These are phyloP conservation scores for Raddia guianensis DNA, from an alignment of 176 grass and related monocot genomes.

Conservation along the genomic window DNA sequence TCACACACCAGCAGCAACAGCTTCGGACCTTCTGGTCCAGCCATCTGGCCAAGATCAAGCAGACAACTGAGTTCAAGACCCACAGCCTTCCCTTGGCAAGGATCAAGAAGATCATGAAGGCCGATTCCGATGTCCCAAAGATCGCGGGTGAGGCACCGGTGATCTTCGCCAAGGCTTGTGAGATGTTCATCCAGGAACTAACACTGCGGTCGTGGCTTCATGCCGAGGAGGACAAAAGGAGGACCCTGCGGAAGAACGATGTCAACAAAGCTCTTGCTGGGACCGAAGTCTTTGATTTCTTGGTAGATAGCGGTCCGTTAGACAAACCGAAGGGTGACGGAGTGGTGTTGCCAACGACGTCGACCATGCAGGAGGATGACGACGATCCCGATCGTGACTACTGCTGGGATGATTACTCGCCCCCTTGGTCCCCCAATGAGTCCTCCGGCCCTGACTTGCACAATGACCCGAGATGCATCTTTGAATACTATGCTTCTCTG, in stretches of 20 bases:
- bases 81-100: conserved; percentile 24
- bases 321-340: too few relatives aligned
- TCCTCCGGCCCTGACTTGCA: too few relatives aligned
- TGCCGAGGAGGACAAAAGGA: conserved; percentile 31
- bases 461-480: too few relatives aligned
- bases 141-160: neutral
- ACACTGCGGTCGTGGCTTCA: conserved; percentile 32
- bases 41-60: conserved; percentile 7
- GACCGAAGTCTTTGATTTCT: conserved; percentile 12
- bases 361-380: too few relatives aligned
- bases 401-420: too few relatives aligned
- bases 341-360: too few relatives aligned
- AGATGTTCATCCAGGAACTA: conserved; percentile 36
- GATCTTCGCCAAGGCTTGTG: conserved; percentile 32
- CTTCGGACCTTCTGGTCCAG: conserved; percentile 19
- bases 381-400: too few relatives aligned
- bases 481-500: too few relatives aligned
- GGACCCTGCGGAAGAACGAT: conserved; percentile 24
- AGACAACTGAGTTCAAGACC: conserved; percentile 31
- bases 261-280: neutral
- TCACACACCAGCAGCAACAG: conserved; percentile 9
- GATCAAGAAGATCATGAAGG: conserved; percentile 47
- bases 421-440: too few relatives aligned
- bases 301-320: neutral
- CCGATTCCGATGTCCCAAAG: neutral